A percentile compares a stretch with the other conserved stretches of the same genome.
Conservation (phyloP, 805 yeast genomes). For the Allodekkera sacchari region DNA sequence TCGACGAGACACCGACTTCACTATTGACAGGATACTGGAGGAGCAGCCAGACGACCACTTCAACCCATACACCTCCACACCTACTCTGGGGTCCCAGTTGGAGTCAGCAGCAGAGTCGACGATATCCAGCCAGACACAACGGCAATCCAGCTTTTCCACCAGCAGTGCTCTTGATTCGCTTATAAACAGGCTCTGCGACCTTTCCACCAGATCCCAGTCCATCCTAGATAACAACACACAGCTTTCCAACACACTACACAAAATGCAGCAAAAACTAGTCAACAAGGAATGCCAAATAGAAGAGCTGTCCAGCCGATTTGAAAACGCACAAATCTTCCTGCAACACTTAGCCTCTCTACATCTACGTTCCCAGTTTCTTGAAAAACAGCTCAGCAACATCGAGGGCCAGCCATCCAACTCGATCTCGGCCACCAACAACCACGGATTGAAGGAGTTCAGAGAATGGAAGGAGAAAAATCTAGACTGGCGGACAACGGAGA, state of each 20-base stretch:
- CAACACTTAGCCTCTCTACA: slow-evolving; percentile 24
- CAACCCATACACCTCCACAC: no score
- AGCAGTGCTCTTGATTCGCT: slow-evolving; percentile 5
- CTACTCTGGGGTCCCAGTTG: not conserved
- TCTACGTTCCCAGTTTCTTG: slow-evolving; percentile 26
- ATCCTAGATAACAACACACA: slow-evolving; percentile 6
- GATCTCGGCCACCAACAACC: slow-evolving; percentile 13
- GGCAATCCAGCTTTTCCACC: not conserved
- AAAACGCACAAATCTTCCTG: slow-evolving; percentile 20
- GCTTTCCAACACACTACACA: slow-evolving; percentile 11
- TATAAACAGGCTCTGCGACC: slow-evolving; percentile 9
- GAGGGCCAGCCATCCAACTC: slow-evolving; percentile 12
- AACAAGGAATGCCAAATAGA: slow-evolving; percentile 15
- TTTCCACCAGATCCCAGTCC: slow-evolving; percentile 9
- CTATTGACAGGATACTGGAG: no score
- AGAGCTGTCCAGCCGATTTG: slow-evolving; percentile 15
- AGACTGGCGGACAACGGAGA: slow-evolving; percentile 37
- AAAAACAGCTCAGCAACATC: slow-evolving; percentile 23
- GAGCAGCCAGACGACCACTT: no score
- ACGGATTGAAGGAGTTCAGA: slow-evolving; percentile 13
- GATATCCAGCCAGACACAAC: no score
- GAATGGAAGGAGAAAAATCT: slow-evolving; percentile 27
- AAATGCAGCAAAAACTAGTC: slow-evolving; percentile 11
- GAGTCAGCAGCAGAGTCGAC: no score
- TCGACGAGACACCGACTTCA: no score